These are phyloP conservation scores for Stentor roeselii DNA, from an alignment of 73 alveolate genomes.

Conservation along the genomic window DNA sequence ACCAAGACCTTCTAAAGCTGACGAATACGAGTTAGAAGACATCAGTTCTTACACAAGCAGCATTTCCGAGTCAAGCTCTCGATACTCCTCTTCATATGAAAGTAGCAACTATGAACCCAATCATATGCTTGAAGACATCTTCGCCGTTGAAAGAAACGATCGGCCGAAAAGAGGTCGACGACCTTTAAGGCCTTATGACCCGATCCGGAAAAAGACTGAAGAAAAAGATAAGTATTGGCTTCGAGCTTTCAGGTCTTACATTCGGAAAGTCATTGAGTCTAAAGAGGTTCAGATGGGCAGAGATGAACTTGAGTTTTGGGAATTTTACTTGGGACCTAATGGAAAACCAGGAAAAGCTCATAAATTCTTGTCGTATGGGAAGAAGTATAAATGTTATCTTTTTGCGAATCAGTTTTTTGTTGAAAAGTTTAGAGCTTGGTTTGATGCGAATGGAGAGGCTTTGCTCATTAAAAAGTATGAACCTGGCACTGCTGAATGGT, in stretches of 20 bases:
- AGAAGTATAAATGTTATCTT: background rate
- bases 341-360: conserved; percentile 24
- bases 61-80: background rate
- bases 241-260: background rate
- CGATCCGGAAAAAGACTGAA: conserved; percentile 20
- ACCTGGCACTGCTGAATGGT: conserved; percentile 12
- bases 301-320: conserved; percentile 11
- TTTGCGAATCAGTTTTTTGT: background rate
- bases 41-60: conserved; percentile 1
- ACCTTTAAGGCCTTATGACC: background rate
- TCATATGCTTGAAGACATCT: conserved; percentile 18
- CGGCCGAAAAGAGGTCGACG: conserved; percentile 19
- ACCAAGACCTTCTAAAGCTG: background rate
- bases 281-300: background rate
- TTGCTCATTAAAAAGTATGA: conserved; percentile 4
- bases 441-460: background rate
- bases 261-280: background rate
- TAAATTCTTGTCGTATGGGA: conserved; percentile 20
- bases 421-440: background rate
- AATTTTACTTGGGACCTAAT: conserved; percentile 8
- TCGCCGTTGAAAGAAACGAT: background rate
- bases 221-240: conserved; percentile 28
- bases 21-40: background rate
- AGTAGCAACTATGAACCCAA: background rate
- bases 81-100: background rate